phyloP scores from a whole-genome alignment of 148 eudicot genomes.

The Tetragonia tetragonoides region DNA sequence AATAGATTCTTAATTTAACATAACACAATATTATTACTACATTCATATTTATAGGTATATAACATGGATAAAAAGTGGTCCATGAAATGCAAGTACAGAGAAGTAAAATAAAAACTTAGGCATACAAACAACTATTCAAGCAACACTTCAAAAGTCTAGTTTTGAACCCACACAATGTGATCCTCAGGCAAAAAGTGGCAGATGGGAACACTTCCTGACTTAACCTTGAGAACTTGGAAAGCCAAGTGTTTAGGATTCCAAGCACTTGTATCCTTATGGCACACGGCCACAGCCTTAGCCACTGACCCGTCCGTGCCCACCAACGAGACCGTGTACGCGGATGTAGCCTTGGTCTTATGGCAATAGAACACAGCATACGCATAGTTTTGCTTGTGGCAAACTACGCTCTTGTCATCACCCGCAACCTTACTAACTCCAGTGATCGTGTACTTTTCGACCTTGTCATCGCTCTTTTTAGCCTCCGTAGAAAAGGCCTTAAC shows the following conservation, averaged over 20 bases:
- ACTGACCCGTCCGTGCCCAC: constrained; percentile 34
- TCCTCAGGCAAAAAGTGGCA: constrained; percentile 74
- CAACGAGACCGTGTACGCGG: constrained; percentile 42
- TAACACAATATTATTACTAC: no score
- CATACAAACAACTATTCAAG: background rate
- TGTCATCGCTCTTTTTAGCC: background rate
- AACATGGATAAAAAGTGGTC: no score
- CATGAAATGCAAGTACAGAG: no score
- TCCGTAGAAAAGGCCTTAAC: constrained; percentile 27
- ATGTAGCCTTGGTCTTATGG: constrained; percentile 42
- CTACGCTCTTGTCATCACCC: constrained; percentile 25
- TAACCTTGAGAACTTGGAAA: constrained; percentile 54
- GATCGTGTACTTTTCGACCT: constrained; percentile 11
- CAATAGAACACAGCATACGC: constrained; percentile 66
- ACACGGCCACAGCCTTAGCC: constrained; percentile 50
- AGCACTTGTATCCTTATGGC: constrained; percentile 57
- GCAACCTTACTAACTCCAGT: background rate
- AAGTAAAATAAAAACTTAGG: background rate
- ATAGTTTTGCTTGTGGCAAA: constrained; percentile 59
- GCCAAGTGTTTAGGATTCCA: constrained; percentile 78
- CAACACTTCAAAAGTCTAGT: constrained; percentile 3
- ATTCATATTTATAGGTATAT: no score
- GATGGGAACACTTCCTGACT: constrained; percentile 57
- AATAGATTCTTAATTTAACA: no score
- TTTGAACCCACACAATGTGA: constrained; percentile 35